Evolutionary conservation across 352 stramenopile species (phyloP), one percentile per base, ranked within the genome.

Genomic region (Hyaloperonospora brassicae): DNA sequence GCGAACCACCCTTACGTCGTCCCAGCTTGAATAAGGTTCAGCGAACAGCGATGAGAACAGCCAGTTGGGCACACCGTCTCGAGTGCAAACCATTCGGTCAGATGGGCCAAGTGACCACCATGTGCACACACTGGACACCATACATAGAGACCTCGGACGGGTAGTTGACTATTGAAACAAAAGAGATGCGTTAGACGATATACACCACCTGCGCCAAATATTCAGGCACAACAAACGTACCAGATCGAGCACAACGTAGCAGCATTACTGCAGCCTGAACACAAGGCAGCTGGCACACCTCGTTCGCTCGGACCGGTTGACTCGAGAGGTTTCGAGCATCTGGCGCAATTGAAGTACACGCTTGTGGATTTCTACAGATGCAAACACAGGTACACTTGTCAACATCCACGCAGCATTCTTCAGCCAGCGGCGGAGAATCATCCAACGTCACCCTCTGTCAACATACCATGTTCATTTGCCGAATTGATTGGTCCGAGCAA

Each of bases 91-190:
- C 84, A 94, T 30, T 91, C 80, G 1, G 76, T 68, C 25, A 94
- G 58, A 67, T 93, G 83, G 22, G 93, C 69, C 17, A 96, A 53
- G 50, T 96, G 87, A 12, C 87, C 87, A 14, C 85, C 86, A 53
- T 96, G 87, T 1, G 85, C 87, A 55, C 87, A 96, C n/a, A 92
- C 86, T 11, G 87, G 85, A 49, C 87, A 96, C 87, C 87, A 96
- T 4, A 95, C 86, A 50, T 93, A 96, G 5, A 96, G 54, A 43
- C 87, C 86, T 25, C 84, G 81, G 23, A 95, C 87, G 38, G 85
- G 82, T 4, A 91, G 51, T 78, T 95, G 77, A 49, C 84, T 95
- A 64, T 24, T 53, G 21, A 47, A 59, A 43, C 7, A 56, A 17
- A 51, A 49, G 23, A 59, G 35, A n/a, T 0, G 25, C 25, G 17